Conservation (phyloP, 1,284 basidiomycete species). For the Coniferiporia sulphurascens region DNA sequence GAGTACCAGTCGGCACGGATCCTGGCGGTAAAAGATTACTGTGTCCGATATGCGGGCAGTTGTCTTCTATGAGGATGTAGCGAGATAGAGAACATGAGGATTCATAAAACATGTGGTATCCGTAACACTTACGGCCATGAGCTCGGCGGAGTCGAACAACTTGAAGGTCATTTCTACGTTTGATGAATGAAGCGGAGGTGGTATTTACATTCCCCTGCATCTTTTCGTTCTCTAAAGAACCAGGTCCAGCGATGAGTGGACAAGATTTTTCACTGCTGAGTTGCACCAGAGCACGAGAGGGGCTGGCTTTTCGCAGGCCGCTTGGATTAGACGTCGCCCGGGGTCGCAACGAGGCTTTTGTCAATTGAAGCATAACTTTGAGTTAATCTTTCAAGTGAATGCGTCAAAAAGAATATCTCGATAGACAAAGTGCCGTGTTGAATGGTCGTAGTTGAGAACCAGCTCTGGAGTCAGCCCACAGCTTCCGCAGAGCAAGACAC, state of each 20-base stretch:
- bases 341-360: background rate
- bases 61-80: background rate
- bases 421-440: background rate
- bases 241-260: background rate
- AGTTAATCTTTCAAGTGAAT: background rate
- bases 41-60: background rate
- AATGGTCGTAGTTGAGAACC: background rate
- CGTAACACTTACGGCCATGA: constrained; percentile 14
- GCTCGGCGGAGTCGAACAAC: constrained; percentile 3
- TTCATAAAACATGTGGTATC: constrained; percentile 1
- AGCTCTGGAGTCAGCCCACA: background rate
- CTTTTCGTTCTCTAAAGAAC: background rate
- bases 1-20: background rate
- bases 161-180: constrained; percentile 7
- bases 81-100: constrained; percentile 5
- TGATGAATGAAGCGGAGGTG: constrained; percentile 2
- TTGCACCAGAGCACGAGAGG: background rate
- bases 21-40: background rate
- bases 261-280: constrained; percentile 3
- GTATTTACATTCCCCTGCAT: background rate
- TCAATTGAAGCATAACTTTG: background rate
- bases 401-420: background rate
- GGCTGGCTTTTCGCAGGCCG: background rate
- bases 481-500: background rate
- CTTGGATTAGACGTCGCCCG: constrained; percentile 3